Evolutionary conservation across 2,329 filamentous ascomycete species (phyloP).

Genomic region (Ophiostoma australiae): DNA sequence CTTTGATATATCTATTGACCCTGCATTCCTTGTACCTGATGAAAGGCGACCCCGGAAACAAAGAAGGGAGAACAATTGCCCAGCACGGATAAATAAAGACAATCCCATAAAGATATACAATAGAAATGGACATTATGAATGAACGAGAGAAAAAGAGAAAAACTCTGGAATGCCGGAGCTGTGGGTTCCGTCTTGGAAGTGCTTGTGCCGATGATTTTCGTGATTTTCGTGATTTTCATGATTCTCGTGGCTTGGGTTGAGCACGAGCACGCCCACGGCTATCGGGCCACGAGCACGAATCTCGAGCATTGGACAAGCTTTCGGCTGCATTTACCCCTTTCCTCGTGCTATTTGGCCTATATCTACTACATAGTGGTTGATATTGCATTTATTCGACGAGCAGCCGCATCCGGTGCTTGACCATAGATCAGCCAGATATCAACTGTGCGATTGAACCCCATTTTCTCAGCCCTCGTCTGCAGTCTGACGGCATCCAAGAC

Average conservation of each 20-base stretch:
- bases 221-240: not conserved
- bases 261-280: not conserved
- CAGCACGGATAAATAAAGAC: not conserved
- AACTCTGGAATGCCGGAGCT: not conserved
- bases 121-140: no score
- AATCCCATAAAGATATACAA: no score
- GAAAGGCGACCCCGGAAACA: not conserved
- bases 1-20: not conserved
- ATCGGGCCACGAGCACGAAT: not conserved
- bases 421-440: not conserved
- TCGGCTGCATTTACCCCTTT: not conserved
- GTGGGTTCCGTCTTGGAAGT: not conserved
- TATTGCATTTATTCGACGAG: not conserved
- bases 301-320: not conserved
- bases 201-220: not conserved
- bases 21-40: constrained; percentile 8
- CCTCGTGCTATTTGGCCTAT: not conserved
- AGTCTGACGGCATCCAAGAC: not conserved
- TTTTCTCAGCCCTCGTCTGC: constrained; percentile 4
- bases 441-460: not conserved
- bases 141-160: not conserved
- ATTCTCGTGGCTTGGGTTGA: not conserved
- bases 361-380: not conserved
- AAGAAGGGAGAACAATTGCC: not conserved
- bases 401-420: not conserved